Evolutionary conservation across 768 basidiomycete genomes (phyloP).

Genomic region (Epithele typhae): DNA sequence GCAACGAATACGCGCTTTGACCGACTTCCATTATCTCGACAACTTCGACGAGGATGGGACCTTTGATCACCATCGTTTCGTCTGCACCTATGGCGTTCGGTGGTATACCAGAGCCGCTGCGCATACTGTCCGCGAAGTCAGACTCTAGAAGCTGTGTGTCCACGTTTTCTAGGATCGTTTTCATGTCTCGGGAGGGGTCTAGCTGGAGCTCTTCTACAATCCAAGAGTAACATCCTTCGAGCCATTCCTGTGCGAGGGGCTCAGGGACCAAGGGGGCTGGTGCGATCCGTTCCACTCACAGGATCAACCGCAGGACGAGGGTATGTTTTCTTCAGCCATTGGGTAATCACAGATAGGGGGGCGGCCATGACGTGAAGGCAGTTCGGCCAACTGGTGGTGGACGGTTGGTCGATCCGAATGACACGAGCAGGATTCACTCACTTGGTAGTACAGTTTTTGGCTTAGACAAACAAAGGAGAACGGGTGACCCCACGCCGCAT

Average conservation of each 20-base stretch:
- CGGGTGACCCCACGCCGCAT: too few relatives aligned
- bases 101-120: conserved; percentile 65
- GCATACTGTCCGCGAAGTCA: conserved; percentile 67
- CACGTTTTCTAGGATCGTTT: conserved; percentile 50
- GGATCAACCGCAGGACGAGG: conserved; percentile 61
- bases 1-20: conserved; percentile 74
- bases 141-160: conserved; percentile 70
- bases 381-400: too few relatives aligned
- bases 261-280: too few relatives aligned
- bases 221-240: conserved; percentile 69
- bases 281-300: conserved; percentile 31
- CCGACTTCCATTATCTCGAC: conserved; percentile 79
- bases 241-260: conserved; percentile 55
- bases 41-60: conserved; percentile 73
- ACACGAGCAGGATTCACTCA: too few relatives aligned
- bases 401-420: too few relatives aligned
- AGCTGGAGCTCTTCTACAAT: conserved; percentile 44
- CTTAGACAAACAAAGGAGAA: too few relatives aligned
- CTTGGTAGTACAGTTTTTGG: too few relatives aligned
- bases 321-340: conserved; percentile 55
- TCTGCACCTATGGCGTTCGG: conserved; percentile 31
- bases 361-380: conserved; percentile 21
- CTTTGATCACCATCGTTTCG: conserved; percentile 34
- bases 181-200: conserved; percentile 43
- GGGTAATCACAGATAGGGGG: conserved; percentile 30